Conservation (phyloP, 1,284 basidiomycete genomes). For the Boletus sp. region DNA sequence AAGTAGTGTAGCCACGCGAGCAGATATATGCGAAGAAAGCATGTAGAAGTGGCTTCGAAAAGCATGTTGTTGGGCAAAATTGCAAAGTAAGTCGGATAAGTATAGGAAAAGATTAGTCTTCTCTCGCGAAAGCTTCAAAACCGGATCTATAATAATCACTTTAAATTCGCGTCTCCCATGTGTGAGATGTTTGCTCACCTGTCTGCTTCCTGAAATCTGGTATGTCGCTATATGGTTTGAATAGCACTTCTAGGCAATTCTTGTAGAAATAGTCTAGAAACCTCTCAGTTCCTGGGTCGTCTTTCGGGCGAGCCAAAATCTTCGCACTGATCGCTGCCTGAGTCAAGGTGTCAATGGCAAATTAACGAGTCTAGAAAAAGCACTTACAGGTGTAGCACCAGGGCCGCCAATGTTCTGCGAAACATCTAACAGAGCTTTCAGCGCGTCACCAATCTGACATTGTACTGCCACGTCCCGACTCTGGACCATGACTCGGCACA, state of each 20-base stretch:
- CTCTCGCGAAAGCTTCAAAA: conserved; percentile 60
- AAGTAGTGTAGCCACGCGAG: conserved; percentile 75
- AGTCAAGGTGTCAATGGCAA: conserved; percentile 5
- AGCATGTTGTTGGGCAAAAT: conserved; percentile 83
- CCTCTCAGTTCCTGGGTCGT: conserved; percentile 81
- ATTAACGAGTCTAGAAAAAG: not conserved
- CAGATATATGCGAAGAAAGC: conserved; percentile 72
- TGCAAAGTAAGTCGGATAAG: conserved; percentile 87
- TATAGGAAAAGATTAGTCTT: conserved; percentile 75
- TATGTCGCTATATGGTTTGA: conserved; percentile 76
- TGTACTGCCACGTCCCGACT: conserved; percentile 86
- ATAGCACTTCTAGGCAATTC: conserved; percentile 67
- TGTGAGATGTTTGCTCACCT: conserved; percentile 40
- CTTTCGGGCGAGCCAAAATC: conserved; percentile 58
- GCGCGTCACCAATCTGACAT: conserved; percentile 86
- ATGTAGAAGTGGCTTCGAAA: conserved; percentile 91
- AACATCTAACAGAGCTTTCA: conserved; percentile 81
- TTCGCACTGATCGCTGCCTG: conserved; percentile 36
- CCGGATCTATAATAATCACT: conserved; percentile 38
- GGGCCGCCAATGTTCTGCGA: conserved; percentile 43
- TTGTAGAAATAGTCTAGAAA: conserved; percentile 94
- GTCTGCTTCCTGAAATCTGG: conserved; percentile 68
- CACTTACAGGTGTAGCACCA: conserved; percentile 37
- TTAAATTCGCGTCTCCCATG: not conserved
- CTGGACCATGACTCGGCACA: conserved; percentile 73